These are phyloP conservation scores for Biscogniauxia marginata DNA, from an alignment of 2,329 filamentous ascomycete genomes.

Conservation along the genomic window DNA sequence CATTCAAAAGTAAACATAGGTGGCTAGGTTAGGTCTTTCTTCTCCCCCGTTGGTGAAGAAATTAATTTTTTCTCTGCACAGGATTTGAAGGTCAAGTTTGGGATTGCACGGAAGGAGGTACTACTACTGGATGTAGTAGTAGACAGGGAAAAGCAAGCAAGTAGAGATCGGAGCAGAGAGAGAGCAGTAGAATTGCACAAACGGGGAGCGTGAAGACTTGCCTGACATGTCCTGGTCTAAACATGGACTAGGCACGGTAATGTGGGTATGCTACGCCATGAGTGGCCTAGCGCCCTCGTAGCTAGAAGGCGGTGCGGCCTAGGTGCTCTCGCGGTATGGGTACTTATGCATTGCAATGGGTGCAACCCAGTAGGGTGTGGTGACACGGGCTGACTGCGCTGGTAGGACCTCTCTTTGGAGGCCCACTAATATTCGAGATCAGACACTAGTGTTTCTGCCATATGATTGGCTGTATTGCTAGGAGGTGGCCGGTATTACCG, in stretches of 20 bases:
- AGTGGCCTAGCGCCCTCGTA: background rate
- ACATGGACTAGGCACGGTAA: background rate
- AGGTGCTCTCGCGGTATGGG: background rate
- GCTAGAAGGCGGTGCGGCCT: background rate
- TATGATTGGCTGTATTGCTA: slow-evolving; percentile 1
- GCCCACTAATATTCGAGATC: slow-evolving; percentile 3
- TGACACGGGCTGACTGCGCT: background rate
- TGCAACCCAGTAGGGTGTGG: background rate
- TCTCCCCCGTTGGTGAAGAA: background rate
- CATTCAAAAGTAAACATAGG: background rate
- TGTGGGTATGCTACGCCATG: background rate
- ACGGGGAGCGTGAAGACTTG: background rate
- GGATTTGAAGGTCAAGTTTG: background rate
- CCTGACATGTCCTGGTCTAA: background rate
- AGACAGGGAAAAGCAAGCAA: background rate
- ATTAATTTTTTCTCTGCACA: background rate
- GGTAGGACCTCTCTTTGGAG: background rate
- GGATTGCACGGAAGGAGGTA: background rate
- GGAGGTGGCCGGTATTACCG: background rate
- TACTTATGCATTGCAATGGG: background rate
- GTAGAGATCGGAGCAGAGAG: background rate
- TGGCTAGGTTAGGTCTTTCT: background rate
- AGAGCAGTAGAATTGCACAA: background rate
- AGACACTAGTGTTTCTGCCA: background rate
- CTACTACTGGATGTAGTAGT: background rate